Evolutionary conservation across 2,329 filamentous ascomycete species (phyloP).

Genomic region (Fulvia fulva): DNA sequence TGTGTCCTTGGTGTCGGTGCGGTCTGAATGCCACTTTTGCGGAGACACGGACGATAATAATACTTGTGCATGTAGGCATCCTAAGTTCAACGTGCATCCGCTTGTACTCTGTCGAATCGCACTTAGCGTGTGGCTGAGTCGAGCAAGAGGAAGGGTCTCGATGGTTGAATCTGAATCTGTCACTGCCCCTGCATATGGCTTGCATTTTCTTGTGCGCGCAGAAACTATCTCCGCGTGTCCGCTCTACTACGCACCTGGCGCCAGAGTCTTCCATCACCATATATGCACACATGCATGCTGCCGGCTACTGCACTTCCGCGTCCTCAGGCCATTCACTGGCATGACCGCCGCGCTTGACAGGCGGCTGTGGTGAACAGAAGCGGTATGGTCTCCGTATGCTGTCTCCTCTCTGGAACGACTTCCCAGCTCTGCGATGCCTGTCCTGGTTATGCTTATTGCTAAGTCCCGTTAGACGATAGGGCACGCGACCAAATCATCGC

Average conservation of each 20-base stretch:
- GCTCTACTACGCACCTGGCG: background rate
- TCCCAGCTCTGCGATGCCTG: background rate
- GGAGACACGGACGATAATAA: slow-evolving; percentile 4
- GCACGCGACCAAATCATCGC: slow-evolving; percentile 10
- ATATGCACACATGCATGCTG: slow-evolving; percentile 7
- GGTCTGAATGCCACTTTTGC: background rate
- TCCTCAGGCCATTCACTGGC: background rate
- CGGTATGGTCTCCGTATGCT: slow-evolving; percentile 1
- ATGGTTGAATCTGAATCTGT: background rate
- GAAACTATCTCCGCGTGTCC: background rate
- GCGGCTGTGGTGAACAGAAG: background rate
- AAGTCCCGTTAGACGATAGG: slow-evolving; percentile 7
- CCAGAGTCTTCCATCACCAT: slow-evolving; percentile 9
- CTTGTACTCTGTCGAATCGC: background rate
- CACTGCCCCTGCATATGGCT: slow-evolving; percentile 6
- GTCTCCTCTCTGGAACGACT: background rate
- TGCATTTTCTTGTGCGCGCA: background rate
- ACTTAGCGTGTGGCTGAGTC: background rate
- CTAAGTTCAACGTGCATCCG: background rate
- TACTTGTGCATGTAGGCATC: slow-evolving; percentile 4
- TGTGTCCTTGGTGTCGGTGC: background rate
- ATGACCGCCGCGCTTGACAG: slow-evolving; percentile 1
- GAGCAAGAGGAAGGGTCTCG: background rate
- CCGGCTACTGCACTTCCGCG: slow-evolving; percentile 4
- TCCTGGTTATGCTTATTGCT: slow-evolving; percentile 17